A percentile compares a stretch with the other conserved stretches of the same genome.
Evolutionary conservation across 78 protist genomes (phyloP).

Genomic region (Dictyostelium firmibasis): DNA sequence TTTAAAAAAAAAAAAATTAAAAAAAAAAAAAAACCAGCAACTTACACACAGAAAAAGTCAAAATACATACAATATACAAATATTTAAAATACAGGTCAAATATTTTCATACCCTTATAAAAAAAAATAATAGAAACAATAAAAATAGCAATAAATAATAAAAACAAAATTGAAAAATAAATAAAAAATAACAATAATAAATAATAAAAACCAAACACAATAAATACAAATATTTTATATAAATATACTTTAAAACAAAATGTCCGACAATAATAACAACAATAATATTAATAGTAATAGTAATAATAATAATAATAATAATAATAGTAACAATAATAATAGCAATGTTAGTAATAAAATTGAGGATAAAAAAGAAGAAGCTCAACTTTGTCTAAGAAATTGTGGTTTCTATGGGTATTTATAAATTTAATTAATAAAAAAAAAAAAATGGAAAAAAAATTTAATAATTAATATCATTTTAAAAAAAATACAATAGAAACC

Average conservation of each 20-base stretch:
- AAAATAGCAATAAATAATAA: too few species aligned
- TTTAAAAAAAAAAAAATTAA: too few species aligned
- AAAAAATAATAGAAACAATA: too few species aligned
- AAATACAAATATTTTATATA: too few species aligned
- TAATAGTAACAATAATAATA: too few species aligned
- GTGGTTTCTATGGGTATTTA: conserved; percentile 65
- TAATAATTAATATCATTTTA: background rate
- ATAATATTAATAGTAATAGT: too few species aligned
- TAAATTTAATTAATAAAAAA: background rate
- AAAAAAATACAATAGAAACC: conserved; percentile 11
- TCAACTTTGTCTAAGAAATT: conserved; percentile 29
- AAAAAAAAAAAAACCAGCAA: background rate
- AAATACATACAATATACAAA: background rate
- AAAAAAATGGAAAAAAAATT: background rate
- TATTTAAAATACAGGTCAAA: background rate
- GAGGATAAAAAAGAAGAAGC: conserved; percentile 21
- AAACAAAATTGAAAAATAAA: too few species aligned
- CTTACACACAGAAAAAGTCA: background rate
- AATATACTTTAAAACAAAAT: too few species aligned
- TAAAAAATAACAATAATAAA: too few species aligned
- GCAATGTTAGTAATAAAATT: background rate
- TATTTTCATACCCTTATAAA: background rate
- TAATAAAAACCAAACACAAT: too few species aligned
- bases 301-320: too few species aligned
- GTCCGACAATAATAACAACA: background rate